phyloP scores from a whole-genome alignment of 163 green algal genomes.

The Coccomyxa subellipsoidea region DNA sequence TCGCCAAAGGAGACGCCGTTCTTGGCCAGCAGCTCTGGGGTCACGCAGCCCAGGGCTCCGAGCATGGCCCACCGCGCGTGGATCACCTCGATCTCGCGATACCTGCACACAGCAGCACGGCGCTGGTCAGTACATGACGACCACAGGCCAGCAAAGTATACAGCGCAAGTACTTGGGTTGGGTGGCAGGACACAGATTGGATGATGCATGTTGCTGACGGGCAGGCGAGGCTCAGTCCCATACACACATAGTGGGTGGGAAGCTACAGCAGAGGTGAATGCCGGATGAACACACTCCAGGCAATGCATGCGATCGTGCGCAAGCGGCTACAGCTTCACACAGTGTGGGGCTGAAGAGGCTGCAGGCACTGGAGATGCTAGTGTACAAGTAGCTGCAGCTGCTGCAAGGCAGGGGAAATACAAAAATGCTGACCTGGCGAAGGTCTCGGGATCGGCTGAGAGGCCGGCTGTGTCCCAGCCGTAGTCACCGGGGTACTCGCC shows the following conservation, averaged over 20 bases:
- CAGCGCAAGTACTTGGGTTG: too few relatives aligned
- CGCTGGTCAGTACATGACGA: neutral
- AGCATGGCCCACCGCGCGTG: slow-evolving; percentile 70
- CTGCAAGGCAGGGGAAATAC: neutral
- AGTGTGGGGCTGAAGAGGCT: too few relatives aligned
- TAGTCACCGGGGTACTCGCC: slow-evolving; percentile 80
- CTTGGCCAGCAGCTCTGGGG: slow-evolving; percentile 54
- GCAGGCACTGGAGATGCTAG: neutral
- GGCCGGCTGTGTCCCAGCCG: slow-evolving; percentile 87
- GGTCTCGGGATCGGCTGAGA: slow-evolving; percentile 79
- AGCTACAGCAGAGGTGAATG: too few relatives aligned
- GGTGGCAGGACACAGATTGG: too few relatives aligned
- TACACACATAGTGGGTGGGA: too few relatives aligned
- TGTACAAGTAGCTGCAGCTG: neutral
- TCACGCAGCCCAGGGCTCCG: slow-evolving; percentile 59
- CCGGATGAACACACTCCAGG: too few relatives aligned
- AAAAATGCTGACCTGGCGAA: slow-evolving; percentile 59
- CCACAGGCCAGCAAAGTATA: too few relatives aligned
- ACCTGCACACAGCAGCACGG: slow-evolving; percentile 38
- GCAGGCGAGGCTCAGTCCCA: too few relatives aligned
- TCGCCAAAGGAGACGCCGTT: slow-evolving; percentile 65
- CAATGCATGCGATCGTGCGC: too few relatives aligned
- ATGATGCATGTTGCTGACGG: too few relatives aligned
- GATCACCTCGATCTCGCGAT: slow-evolving; percentile 53
- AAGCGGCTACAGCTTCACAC: too few relatives aligned